Evolutionary conservation across 23 red algal genomes (phyloP).

Genomic region (Gracilaria gracilis): DNA sequence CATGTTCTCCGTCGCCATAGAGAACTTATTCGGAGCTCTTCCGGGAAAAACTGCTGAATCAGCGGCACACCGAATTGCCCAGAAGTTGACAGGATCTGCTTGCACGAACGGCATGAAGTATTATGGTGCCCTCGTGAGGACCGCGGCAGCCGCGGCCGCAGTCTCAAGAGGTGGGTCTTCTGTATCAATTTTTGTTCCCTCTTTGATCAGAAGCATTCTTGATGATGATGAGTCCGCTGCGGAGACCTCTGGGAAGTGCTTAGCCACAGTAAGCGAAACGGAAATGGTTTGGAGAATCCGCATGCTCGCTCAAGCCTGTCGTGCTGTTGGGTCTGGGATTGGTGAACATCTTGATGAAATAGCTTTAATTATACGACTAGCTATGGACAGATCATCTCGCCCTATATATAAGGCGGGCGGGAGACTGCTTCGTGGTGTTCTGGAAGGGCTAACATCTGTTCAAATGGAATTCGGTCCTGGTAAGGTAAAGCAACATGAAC

Average conservation of each 20-base stretch:
- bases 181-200: constrained; percentile 75
- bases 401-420: constrained; percentile 97
- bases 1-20: constrained; percentile 82
- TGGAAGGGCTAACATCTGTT: constrained; percentile 87
- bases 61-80: constrained; percentile 59
- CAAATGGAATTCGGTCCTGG: constrained; percentile 72
- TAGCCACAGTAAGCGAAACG: constrained; percentile 68
- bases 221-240: constrained; percentile 46
- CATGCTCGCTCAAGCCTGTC: constrained; percentile 92
- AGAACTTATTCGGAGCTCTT: constrained; percentile 81
- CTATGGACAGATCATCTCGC: constrained; percentile 48
- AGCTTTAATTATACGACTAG: constrained; percentile 46
- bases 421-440: constrained; percentile 84
- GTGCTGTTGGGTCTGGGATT: constrained; percentile 58
- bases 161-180: constrained; percentile 45
- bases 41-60: constrained; percentile 31
- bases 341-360: constrained; percentile 40
- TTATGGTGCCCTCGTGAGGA: constrained; percentile 76
- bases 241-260: not conserved
- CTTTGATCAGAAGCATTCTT: constrained; percentile 51
- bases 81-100: constrained; percentile 72
- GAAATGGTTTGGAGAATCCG: constrained; percentile 92
- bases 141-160: constrained; percentile 63
- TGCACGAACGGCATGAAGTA: constrained; percentile 78
- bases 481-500: constrained; percentile 28